These are phyloP conservation scores for Xanthoconium purpureum DNA, from an alignment of 768 basidiomycete species.

Conservation along the genomic window DNA sequence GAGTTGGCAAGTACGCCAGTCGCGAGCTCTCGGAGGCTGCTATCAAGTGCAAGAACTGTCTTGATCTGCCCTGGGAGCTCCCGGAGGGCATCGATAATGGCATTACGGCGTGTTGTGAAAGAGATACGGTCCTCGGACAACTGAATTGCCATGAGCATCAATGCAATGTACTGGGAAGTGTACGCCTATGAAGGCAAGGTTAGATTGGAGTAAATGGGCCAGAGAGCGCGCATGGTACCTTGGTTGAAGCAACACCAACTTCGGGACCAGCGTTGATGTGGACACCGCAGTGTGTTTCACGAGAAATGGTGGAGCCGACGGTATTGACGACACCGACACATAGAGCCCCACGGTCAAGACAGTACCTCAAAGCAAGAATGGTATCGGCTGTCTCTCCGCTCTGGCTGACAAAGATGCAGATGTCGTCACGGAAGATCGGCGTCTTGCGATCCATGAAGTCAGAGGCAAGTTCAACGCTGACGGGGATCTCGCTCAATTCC, in stretches of 20 bases:
- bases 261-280: constrained; percentile 99
- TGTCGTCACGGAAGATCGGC: constrained; percentile 98
- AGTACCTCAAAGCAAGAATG: constrained; percentile 93
- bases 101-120: constrained; percentile 82
- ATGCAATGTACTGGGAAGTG: constrained; percentile 97
- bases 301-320: constrained; percentile 95
- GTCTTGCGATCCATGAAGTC: constrained; percentile 99
- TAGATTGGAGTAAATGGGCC: background rate
- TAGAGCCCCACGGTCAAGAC: constrained; percentile 92
- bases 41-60: constrained; percentile 78
- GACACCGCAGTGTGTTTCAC: constrained; percentile 98
- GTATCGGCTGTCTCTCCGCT: constrained; percentile 99
- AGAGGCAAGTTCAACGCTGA: constrained; percentile 93
- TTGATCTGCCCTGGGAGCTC: constrained; percentile 88
- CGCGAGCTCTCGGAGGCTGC: constrained; percentile 75
- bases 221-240: constrained; percentile 43
- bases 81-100: constrained; percentile 92
- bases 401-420: constrained; percentile 94
- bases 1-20: constrained; percentile 72
- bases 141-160: constrained; percentile 98
- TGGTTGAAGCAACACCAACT: constrained; percentile 98
- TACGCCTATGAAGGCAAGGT: constrained; percentile 60
- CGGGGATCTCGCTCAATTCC: constrained; percentile 97
- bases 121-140: constrained; percentile 96
- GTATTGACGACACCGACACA: constrained; percentile 98